Evolutionary conservation across 2,329 filamentous ascomycete genomes (phyloP).

Genomic region (Phaeomoniella chlamydospora): DNA sequence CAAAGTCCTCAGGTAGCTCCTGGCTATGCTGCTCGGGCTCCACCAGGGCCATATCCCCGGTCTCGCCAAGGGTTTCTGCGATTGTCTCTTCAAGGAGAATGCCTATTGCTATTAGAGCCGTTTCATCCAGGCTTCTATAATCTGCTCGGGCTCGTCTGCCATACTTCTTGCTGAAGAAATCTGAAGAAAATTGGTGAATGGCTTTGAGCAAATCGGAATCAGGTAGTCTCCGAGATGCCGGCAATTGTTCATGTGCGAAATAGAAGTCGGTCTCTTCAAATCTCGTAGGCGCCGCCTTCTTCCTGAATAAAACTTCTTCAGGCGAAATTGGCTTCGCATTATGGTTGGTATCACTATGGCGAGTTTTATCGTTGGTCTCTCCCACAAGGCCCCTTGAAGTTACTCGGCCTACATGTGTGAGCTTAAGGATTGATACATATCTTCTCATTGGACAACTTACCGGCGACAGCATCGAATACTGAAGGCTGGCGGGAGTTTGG

Average conservation of each 20-base stretch:
- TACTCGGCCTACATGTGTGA: conserved; percentile 27
- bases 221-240: conserved; percentile 28
- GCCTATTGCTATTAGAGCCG: conserved; percentile 44
- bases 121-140: conserved; percentile 45
- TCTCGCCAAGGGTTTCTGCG: conserved; percentile 35
- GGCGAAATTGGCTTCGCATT: conserved; percentile 29
- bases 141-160: conserved; percentile 19
- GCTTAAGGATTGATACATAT: conserved; percentile 1
- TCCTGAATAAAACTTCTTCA: conserved; percentile 44
- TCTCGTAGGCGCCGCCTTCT: conserved; percentile 31
- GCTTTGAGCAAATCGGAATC: conserved; percentile 41
- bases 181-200: conserved; percentile 41
- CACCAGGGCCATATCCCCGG: conserved; percentile 42
- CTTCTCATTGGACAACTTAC: conserved; percentile 15
- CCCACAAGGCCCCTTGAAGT: conserved; percentile 22
- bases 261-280: conserved; percentile 42
- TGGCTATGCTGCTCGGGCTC: conserved; percentile 25
- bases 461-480: conserved; percentile 45
- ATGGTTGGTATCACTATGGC: conserved; percentile 11
- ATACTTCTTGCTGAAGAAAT: conserved; percentile 32
- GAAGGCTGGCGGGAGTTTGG: conserved; percentile 30
- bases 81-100: conserved; percentile 46
- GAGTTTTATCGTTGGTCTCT: no score
- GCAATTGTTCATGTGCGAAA: conserved; percentile 33
- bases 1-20: conserved; percentile 6